These are phyloP conservation scores for Scleroderma citrinum DNA, from an alignment of 768 basidiomycete genomes.

Conservation along the genomic window DNA sequence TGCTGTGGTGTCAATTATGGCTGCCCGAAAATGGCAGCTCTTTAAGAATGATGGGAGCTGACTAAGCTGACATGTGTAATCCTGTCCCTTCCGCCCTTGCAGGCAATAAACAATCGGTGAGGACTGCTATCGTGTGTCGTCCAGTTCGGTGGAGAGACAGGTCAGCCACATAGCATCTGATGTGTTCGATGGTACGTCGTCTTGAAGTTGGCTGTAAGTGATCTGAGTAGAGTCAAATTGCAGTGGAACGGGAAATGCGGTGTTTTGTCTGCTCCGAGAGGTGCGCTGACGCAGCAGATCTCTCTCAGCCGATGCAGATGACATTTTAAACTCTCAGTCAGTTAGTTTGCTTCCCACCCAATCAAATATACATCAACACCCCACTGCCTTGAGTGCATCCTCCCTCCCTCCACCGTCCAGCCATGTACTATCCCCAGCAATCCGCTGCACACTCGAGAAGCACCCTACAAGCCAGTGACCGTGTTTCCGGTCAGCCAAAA, in stretches of 20 bases:
- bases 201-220: neutral
- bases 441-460: slow-evolving; percentile 6
- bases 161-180: neutral
- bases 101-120: no score
- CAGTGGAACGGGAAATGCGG: neutral
- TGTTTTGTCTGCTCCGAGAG: neutral
- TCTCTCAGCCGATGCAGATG: slow-evolving; percentile 5
- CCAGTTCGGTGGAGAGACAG: no score
- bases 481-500: slow-evolving; percentile 1
- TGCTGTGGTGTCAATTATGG: neutral
- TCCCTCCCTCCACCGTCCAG: neutral
- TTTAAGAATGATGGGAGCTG: neutral
- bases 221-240: neutral
- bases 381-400: neutral
- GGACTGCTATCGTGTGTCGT: neutral
- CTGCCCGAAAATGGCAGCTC: neutral
- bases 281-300: slow-evolving; percentile 7
- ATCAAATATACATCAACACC: slow-evolving; percentile 12
- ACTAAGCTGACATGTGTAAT: neutral
- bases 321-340: slow-evolving; percentile 4
- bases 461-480: neutral
- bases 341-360: slow-evolving; percentile 9
- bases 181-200: neutral
- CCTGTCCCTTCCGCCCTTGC: neutral
- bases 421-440: slow-evolving; percentile 12